Conservation (phyloP, 2,329 filamentous ascomycete species). For the Colletotrichum echinochloae region DNA sequence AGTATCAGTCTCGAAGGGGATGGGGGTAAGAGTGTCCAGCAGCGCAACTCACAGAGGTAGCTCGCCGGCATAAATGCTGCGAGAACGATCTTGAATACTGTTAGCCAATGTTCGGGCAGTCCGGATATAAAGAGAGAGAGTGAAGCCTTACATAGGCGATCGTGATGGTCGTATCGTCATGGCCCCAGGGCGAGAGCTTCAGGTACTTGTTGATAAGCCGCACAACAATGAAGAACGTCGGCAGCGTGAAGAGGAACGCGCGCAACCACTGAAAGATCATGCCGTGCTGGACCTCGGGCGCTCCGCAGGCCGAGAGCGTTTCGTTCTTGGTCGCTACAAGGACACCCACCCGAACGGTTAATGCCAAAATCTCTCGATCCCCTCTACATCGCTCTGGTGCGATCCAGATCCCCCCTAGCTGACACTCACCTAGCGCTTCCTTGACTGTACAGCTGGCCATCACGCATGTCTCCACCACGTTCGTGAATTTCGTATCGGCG, state of each 20-base stretch:
- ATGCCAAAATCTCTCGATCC: neutral
- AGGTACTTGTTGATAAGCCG: constrained; percentile 23
- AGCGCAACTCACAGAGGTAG: neutral
- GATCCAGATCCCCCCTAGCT: neutral
- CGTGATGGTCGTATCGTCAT: constrained; percentile 29
- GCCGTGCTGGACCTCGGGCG: neutral
- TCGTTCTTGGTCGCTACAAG: constrained; percentile 22
- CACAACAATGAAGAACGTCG: constrained; percentile 29
- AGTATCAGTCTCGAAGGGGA: neutral
- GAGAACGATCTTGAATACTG: constrained; percentile 2
- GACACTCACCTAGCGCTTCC: constrained; percentile 30
- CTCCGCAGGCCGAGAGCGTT: constrained; percentile 27
- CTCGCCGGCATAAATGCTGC: constrained; percentile 27
- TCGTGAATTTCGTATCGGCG: constrained; percentile 4
- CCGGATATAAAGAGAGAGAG: too few relatives aligned
- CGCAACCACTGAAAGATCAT: constrained; percentile 15
- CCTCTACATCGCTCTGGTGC: too few relatives aligned
- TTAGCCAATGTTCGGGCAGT: neutral
- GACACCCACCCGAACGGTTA: neutral
- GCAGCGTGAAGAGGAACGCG: constrained; percentile 7
- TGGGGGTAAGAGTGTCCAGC: too few relatives aligned
- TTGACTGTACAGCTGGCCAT: constrained; percentile 32
- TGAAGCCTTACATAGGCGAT: constrained; percentile 31
- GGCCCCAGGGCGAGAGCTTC: constrained; percentile 26
- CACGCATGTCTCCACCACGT: constrained; percentile 28